These are phyloP conservation scores for Ogataea thermomethanolica DNA, from an alignment of 805 yeast species.

Conservation along the genomic window DNA sequence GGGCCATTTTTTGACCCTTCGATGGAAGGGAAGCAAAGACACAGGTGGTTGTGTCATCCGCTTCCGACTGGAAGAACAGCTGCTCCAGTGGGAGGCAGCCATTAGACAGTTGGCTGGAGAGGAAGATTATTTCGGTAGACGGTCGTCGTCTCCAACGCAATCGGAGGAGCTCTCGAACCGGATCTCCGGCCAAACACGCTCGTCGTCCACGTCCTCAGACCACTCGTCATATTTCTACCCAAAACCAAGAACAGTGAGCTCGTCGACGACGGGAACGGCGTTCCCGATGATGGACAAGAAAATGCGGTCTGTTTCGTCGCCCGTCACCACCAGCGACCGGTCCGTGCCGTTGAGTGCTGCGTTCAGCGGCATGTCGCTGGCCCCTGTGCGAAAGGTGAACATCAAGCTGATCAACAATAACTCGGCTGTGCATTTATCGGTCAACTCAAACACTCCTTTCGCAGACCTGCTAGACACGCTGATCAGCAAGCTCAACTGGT, in stretches of 20 bases:
- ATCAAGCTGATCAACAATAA: constrained; percentile 36
- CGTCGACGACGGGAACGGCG: constrained; percentile 21
- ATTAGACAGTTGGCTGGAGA: constrained; percentile 44
- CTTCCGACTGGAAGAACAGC: constrained; percentile 77
- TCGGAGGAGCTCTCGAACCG: constrained; percentile 10
- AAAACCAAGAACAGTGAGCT: constrained; percentile 28
- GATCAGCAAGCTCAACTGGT: constrained; percentile 51
- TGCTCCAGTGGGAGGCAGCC: constrained; percentile 78
- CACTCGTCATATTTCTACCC: constrained; percentile 20
- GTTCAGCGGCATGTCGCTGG: constrained; percentile 1
- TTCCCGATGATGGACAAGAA: constrained; percentile 30
- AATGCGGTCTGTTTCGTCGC: constrained; percentile 34
- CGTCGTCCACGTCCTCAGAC: constrained; percentile 27
- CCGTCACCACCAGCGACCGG: constrained; percentile 19
- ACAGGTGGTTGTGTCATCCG: constrained; percentile 81
- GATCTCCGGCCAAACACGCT: constrained; percentile 21
- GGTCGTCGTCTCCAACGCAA: constrained; percentile 11
- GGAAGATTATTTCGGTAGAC: constrained; percentile 17
- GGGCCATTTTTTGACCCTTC: constrained; percentile 60
- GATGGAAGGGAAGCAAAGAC: constrained; percentile 85
- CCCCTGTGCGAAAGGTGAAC: constrained; percentile 17
- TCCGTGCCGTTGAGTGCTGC: constrained; percentile 4
- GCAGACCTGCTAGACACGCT: constrained; percentile 37
- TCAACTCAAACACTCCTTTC: constrained; percentile 36
- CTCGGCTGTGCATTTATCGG: constrained; percentile 62